Percentiles rank a stretch among this genome's conserved stretches.
Evolutionary conservation across 805 yeast species (phyloP).

Genomic region (Yarrowia phangngaensis): DNA sequence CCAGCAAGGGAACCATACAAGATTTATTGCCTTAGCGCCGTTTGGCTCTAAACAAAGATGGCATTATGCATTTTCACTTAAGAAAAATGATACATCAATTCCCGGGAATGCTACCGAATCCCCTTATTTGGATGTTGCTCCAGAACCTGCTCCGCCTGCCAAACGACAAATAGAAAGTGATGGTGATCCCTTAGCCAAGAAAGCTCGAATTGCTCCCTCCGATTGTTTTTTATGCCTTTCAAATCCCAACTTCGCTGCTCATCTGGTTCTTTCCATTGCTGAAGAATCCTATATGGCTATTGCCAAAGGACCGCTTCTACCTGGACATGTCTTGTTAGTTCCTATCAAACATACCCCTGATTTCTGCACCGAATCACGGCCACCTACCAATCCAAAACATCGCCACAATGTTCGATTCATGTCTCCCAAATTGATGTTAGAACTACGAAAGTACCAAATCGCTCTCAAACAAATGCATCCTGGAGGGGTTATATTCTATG

Average conservation of each 20-base stretch:
- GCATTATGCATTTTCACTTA: constrained; percentile 68
- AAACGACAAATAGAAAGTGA: constrained; percentile 3
- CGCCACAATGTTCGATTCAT: constrained; percentile 38
- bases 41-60: constrained; percentile 57
- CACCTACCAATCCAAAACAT: constrained; percentile 13
- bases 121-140: constrained; percentile 3
- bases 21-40: constrained; percentile 63
- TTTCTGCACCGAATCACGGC: constrained; percentile 36
- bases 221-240: constrained; percentile 80
- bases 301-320: constrained; percentile 81
- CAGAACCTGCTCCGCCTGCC: too few relatives aligned
- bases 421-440: constrained; percentile 38
- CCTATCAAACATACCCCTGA: constrained; percentile 72
- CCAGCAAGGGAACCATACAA: constrained; percentile 41
- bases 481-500: constrained; percentile 56
- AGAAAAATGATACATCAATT: constrained; percentile 3
- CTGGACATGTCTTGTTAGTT: constrained; percentile 78
- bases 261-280: constrained; percentile 76
- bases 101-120: constrained; percentile 12
- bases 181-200: constrained; percentile 16
- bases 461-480: constrained; percentile 51
- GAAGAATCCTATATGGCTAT: constrained; percentile 61
- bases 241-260: constrained; percentile 70
- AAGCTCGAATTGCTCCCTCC: constrained; percentile 46
- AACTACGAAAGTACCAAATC: constrained; percentile 47